Conservation (phyloP, 139 green algal species). For the Chlamydomonas asymmetrica region DNA sequence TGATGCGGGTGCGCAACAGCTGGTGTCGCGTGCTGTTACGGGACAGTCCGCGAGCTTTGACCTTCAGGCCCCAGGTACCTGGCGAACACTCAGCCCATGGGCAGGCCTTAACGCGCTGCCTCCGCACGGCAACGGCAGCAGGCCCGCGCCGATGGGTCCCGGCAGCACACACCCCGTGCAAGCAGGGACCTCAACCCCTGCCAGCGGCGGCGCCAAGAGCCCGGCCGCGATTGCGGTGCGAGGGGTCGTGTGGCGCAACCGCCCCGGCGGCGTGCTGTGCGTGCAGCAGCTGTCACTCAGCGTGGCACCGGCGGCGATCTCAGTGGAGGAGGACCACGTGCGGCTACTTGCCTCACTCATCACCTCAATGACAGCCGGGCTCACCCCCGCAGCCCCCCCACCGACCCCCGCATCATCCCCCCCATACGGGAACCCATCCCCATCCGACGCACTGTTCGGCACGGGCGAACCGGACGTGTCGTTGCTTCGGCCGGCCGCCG, state of each 20-base stretch:
- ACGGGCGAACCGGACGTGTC: no score
- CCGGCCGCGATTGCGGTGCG: conserved; percentile 32
- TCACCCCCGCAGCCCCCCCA: no score
- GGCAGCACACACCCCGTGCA: not conserved
- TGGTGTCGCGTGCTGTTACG: not conserved
- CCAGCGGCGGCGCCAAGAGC: not conserved
- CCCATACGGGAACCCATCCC: no score
- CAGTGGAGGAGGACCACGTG: conserved; percentile 66
- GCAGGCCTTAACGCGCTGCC: no score
- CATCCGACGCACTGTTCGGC: no score
- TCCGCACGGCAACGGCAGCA: not conserved
- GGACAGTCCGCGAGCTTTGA: no score
- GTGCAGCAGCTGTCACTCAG: conserved; percentile 62
- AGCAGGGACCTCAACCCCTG: not conserved
- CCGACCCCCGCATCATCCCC: no score
- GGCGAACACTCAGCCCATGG: no score
- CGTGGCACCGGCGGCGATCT: conserved; percentile 54
- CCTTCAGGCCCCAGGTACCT: no score
- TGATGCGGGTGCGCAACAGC: not conserved
- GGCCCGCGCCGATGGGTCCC: not conserved
- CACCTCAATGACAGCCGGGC: not conserved
- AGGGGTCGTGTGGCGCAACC: conserved; percentile 59
- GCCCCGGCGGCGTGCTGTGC: conserved; percentile 73
- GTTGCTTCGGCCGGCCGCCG: no score
- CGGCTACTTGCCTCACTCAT: not conserved